A percentile compares a stretch with the other conserved stretches of the same genome.
phyloP scores from a whole-genome alignment of 345 rosid genomes.

The Camelina neglecta region DNA sequence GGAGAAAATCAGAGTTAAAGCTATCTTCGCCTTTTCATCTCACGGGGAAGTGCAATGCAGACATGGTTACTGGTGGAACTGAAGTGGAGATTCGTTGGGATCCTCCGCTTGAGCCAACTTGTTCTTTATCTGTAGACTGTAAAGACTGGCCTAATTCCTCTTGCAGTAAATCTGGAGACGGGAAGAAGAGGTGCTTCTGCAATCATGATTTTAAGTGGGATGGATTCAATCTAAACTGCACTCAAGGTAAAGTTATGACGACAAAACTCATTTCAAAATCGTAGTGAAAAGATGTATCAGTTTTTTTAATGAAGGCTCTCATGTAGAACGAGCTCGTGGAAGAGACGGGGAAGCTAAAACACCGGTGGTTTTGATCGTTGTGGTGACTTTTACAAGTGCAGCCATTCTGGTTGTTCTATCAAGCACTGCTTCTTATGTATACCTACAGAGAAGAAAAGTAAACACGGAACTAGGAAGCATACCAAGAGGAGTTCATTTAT shows the following conservation, averaged over 20 bases:
- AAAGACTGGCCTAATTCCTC: slow-evolving; percentile 60
- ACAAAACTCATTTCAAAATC: neutral
- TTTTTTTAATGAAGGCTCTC: slow-evolving; percentile 14
- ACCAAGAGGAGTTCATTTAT: slow-evolving; percentile 49
- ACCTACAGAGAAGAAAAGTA: slow-evolving; percentile 48
- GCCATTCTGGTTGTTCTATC: slow-evolving; percentile 45
- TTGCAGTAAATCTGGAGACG: slow-evolving; percentile 48
- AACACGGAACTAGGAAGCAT: slow-evolving; percentile 46
- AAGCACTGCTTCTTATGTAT: slow-evolving; percentile 46
- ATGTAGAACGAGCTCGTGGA: slow-evolving; percentile 37
- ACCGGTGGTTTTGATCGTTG: slow-evolving; percentile 46
- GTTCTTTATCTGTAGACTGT: slow-evolving; percentile 56
- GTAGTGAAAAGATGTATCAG: neutral
- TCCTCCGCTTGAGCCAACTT: slow-evolving; percentile 60
- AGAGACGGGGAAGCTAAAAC: slow-evolving; percentile 30
- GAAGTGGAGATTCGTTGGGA: slow-evolving; percentile 67
- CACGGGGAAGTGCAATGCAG: slow-evolving; percentile 46
- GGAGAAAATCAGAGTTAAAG: slow-evolving; percentile 22
- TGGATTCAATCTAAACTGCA: slow-evolving; percentile 51
- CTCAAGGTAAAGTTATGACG: slow-evolving; percentile 47
- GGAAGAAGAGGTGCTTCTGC: slow-evolving; percentile 57
- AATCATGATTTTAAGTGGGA: slow-evolving; percentile 52
- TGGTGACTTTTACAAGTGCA: slow-evolving; percentile 46
- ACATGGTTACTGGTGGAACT: slow-evolving; percentile 32
- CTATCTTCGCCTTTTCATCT: slow-evolving; percentile 47